Evolutionary conservation across 2,329 filamentous ascomycete genomes (phyloP).

Genomic region (Podosphaera xanthii): DNA sequence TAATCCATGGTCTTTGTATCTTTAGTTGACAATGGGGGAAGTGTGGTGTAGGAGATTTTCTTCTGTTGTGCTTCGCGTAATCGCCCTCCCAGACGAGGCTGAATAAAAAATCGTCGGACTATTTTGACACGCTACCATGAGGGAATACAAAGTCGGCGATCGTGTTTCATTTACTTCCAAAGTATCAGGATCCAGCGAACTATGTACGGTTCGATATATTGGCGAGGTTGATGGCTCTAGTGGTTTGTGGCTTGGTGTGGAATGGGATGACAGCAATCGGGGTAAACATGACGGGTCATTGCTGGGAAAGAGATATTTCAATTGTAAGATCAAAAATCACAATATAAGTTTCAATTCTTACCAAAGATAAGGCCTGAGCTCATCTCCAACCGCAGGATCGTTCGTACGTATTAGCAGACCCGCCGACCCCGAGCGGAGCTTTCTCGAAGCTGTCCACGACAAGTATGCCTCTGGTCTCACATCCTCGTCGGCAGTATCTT

Average conservation of each 20-base stretch:
- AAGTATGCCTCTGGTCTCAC: constrained; percentile 52
- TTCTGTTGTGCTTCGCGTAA: no score
- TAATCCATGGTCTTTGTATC: constrained; percentile 32
- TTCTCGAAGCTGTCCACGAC: constrained; percentile 54
- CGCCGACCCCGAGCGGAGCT: constrained; percentile 43
- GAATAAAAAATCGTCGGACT: neutral
- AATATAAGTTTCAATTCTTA: constrained; percentile 1
- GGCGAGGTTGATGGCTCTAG: constrained; percentile 51
- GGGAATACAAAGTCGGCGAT: constrained; percentile 32
- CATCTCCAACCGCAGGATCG: constrained; percentile 50
- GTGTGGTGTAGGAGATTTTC: neutral
- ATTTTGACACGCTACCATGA: neutral
- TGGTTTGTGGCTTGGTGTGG: constrained; percentile 64
- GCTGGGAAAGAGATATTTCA: constrained; percentile 59
- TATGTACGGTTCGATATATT: constrained; percentile 70
- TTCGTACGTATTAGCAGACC: constrained; percentile 63
- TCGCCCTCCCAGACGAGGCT: neutral
- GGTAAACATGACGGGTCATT: constrained; percentile 83
- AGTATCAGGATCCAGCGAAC: constrained; percentile 17
- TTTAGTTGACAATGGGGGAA: neutral
- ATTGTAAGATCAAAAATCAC: constrained; percentile 32
- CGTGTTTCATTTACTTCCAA: constrained; percentile 55
- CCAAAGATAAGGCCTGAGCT: constrained; percentile 27
- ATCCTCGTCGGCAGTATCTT: constrained; percentile 9
- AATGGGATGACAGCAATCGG: constrained; percentile 75